Evolutionary conservation across 495 filamentous ascomycete species (phyloP).

Genomic region (Symbiotaphrina buchneri): DNA sequence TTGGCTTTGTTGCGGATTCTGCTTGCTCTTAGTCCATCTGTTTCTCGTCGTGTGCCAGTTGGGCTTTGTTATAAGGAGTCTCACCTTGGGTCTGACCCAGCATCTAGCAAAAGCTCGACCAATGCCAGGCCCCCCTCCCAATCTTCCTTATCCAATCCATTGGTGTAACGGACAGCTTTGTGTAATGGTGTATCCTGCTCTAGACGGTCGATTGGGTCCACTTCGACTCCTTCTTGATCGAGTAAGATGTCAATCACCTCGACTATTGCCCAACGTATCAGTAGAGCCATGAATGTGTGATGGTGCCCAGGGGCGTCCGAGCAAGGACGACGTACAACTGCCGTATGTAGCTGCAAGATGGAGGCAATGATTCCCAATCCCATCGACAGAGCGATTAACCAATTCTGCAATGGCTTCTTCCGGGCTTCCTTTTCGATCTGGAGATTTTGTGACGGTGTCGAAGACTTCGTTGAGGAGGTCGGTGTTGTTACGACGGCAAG

Average conservation of each 20-base stretch:
- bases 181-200: constrained; percentile 87
- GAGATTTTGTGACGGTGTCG: constrained; percentile 6
- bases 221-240: constrained; percentile 86
- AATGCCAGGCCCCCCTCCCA: constrained; percentile 40
- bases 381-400: constrained; percentile 65
- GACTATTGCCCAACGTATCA: constrained; percentile 27
- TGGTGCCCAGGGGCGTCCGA: not conserved
- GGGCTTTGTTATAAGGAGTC: not conserved
- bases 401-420: constrained; percentile 36
- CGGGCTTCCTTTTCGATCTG: constrained; percentile 11
- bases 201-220: constrained; percentile 59
- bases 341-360: constrained; percentile 75
- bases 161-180: constrained; percentile 66
- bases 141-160: constrained; percentile 24
- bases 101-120: constrained; percentile 81
- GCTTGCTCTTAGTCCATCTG: not conserved
- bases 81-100: constrained; percentile 53
- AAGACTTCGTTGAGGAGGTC: constrained; percentile 50
- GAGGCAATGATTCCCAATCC: constrained; percentile 67
- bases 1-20: constrained; percentile 49
- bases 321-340: constrained; percentile 60
- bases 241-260: constrained; percentile 82
- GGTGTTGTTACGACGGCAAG: constrained; percentile 78
- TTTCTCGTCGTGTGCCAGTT: not conserved
- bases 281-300: constrained; percentile 1